These are phyloP conservation scores for Leptomonas seymouri DNA, from an alignment of 208 protist species.

Conservation along the genomic window DNA sequence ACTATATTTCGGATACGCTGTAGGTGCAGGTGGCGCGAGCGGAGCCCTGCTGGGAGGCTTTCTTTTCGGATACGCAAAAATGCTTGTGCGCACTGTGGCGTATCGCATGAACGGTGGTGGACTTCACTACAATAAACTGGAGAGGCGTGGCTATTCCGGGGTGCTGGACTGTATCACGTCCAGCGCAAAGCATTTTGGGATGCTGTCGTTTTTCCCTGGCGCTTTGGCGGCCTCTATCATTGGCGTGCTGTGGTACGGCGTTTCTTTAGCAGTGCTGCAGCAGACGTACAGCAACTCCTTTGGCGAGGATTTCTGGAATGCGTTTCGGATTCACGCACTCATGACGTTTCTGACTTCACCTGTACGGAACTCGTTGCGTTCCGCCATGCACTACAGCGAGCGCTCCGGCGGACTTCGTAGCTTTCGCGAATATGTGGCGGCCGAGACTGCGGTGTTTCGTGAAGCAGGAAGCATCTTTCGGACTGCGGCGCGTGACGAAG, in stretches of 20 bases:
- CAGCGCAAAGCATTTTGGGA: constrained; percentile 67
- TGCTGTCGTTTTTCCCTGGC: constrained; percentile 81
- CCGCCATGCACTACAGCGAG: constrained; percentile 63
- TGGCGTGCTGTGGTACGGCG: constrained; percentile 74
- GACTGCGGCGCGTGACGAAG: constrained; percentile 58
- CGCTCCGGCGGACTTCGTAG: constrained; percentile 73
- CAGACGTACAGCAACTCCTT: constrained; percentile 50
- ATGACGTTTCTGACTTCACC: constrained; percentile 84
- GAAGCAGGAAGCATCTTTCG: constrained; percentile 67
- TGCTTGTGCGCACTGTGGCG: constrained; percentile 66
- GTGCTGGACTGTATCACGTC: constrained; percentile 59
- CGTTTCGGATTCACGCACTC: constrained; percentile 79
- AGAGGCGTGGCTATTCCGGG: constrained; percentile 49
- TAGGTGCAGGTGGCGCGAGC: constrained; percentile 45
- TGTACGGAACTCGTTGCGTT: constrained; percentile 83
- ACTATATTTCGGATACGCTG: constrained; percentile 78
- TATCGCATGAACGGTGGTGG: constrained; percentile 63
- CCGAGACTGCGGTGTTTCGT: constrained; percentile 73
- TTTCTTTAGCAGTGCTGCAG: constrained; percentile 65
- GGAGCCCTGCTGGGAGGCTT: constrained; percentile 68
- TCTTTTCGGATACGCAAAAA: constrained; percentile 62
- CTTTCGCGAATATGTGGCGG: constrained; percentile 49
- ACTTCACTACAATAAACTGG: constrained; percentile 51
- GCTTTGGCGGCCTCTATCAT: constrained; percentile 54
- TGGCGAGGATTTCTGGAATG: constrained; percentile 55